Evolutionary conservation across 148 eudicot genomes (phyloP), one percentile per base, ranked within the genome.

Genomic region (Arctostaphylos glauca): DNA sequence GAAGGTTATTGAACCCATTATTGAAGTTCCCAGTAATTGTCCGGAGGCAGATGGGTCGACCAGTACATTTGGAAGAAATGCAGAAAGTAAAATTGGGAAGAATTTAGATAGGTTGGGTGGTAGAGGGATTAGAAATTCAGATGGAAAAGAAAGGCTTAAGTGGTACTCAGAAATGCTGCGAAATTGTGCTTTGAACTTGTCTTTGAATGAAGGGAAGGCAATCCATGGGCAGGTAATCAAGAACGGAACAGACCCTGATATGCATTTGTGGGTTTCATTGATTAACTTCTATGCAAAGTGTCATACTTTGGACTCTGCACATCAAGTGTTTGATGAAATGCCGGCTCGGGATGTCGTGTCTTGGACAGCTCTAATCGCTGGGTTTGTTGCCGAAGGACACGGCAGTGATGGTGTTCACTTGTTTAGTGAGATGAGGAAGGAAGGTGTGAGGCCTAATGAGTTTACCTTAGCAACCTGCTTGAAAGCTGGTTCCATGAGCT

Each of bases 331-430:
- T 47, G 88, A 83, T 64, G 78, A 81, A 68, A 90, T 90, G 89
- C 88, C 89, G 2, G 70, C 58, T 41, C 78, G 82, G 77, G 88
- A 90, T 66, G 90, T 90, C 48, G 92, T 88, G 59, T 84, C 92
- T 0, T 90, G 92, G 90, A 90, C 90, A 14, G 84, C 86, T 58
- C 85, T 90, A 46, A 90, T 88, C 48, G n/a, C 85, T 1, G 92
- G 90, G 21, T 88, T 74, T 79, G 86, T 90, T 31, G 86, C 87
- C 10, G 77, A 77, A 66, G 90, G 90, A 56, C 53, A 75, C 43
- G 82, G 85, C 6, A 52, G 43, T 54, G 87, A 83, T 64, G 86
- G 85, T 58, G 25, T 84, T 83, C 79, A 66, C 46, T 78, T 88
- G 80, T 90, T 88, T 74, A 72, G 47, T 81, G 87, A 85, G 77